Evolutionary conservation across 1,284 basidiomycete species (phyloP).

Genomic region (Marasmius oreades): DNA sequence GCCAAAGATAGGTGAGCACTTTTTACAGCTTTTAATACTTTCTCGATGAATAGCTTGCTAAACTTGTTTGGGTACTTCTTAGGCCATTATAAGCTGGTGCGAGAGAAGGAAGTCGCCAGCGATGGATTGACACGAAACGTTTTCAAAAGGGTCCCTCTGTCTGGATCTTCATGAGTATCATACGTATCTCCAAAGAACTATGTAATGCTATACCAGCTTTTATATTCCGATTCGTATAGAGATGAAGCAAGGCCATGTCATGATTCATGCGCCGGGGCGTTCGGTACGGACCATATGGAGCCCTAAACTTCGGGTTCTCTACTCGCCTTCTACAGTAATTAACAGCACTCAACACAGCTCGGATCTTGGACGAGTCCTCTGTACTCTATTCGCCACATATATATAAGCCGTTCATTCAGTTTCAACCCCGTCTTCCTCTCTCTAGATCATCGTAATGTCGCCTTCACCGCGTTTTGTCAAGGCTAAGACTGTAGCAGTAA

Average conservation of each 20-base stretch:
- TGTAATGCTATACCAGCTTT: too few species aligned
- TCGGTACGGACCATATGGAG: too few species aligned
- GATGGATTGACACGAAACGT: slow-evolving; percentile 10
- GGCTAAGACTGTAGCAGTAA: slow-evolving; percentile 24
- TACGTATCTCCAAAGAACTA: too few species aligned
- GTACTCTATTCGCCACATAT: background rate
- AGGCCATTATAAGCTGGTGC: slow-evolving; percentile 6
- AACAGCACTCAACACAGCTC: too few species aligned
- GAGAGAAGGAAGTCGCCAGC: background rate
- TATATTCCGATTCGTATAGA: too few species aligned
- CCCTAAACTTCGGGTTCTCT: too few species aligned
- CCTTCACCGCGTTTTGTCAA: background rate
- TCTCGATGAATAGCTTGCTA: background rate
- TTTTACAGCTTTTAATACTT: background rate
- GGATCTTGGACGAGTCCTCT: background rate
- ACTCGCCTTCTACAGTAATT: too few species aligned
- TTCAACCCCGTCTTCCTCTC: background rate
- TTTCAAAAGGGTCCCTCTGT: background rate
- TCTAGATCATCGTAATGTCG: background rate
- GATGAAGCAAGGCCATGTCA: too few species aligned
- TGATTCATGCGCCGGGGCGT: too few species aligned
- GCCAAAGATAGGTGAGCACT: slow-evolving; percentile 8
- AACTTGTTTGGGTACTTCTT: background rate
- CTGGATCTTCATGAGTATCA: background rate
- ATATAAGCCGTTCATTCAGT: background rate